Conservation (phyloP, 78 protist species). For the Protostelium mycophagum region DNA sequence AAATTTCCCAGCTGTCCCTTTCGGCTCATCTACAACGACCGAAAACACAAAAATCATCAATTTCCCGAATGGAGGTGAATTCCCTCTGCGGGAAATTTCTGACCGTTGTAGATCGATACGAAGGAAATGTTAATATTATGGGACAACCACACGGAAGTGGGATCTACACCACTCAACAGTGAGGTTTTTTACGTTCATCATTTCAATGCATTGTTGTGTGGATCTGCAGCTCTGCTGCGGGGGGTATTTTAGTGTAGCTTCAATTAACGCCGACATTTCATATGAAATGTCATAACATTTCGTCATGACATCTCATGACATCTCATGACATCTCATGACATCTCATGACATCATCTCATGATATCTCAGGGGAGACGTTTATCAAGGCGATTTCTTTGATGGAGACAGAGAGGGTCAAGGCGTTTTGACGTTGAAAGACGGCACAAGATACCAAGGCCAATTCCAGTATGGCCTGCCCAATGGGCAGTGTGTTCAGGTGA, state of each 20-base stretch:
- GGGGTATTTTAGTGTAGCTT: too few relatives aligned
- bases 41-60: neutral
- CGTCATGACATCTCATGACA: neutral
- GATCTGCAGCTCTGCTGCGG: too few relatives aligned
- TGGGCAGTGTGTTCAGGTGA: neutral
- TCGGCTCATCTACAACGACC: neutral
- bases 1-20: neutral
- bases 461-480: neutral
- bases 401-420: neutral
- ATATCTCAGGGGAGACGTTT: neutral
- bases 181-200: too few relatives aligned
- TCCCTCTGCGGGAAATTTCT: neutral
- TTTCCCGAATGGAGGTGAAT: neutral
- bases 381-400: neutral
- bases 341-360: neutral
- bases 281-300: too few relatives aligned
- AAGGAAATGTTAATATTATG: neutral
- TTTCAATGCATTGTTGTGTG: too few relatives aligned
- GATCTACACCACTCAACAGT: neutral
- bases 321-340: neutral
- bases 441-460: neutral
- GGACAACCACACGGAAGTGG: neutral
- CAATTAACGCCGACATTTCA: too few relatives aligned
- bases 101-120: neutral
- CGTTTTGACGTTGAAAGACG: neutral